Conservation (phyloP, 202 grass and related monocot species). For the Zizania palustris region DNA sequence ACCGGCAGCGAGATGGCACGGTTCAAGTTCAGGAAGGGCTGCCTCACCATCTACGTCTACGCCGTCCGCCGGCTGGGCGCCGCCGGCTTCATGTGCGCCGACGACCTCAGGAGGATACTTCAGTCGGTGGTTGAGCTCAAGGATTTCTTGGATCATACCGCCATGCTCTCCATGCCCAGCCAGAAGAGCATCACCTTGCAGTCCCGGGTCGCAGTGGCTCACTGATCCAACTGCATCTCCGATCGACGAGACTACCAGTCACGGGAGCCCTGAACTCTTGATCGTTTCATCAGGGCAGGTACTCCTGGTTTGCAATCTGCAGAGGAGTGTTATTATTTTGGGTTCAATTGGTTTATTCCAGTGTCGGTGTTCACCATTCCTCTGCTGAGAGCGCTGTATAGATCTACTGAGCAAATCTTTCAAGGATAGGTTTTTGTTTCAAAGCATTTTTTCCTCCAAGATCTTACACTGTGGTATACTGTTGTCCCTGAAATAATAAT, state of each 20-base stretch:
- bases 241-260: not conserved
- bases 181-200: too few species aligned
- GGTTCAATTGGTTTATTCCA: constrained; percentile 43
- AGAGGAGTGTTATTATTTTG: constrained; percentile 33
- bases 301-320: constrained; percentile 30
- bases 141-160: too few species aligned
- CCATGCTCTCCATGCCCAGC: too few species aligned
- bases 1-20: too few species aligned
- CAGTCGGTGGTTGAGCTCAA: too few species aligned
- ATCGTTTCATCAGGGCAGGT: constrained; percentile 35
- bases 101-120: too few species aligned
- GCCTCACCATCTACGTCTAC: too few species aligned
- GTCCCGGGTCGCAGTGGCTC: too few species aligned
- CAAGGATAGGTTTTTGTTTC: constrained; percentile 42
- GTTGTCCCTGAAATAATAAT: constrained; percentile 28
- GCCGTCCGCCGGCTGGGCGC: too few species aligned
- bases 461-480: constrained; percentile 34
- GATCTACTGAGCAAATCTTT: constrained; percentile 45
- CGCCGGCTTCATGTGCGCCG: too few species aligned
- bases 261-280: not conserved
- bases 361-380: constrained; percentile 40
- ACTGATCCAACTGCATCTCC: not conserved
- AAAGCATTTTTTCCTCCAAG: constrained; percentile 17
- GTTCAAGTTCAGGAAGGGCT: too few species aligned
- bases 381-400: constrained; percentile 44